phyloP scores from a whole-genome alignment of 2,329 filamentous ascomycete species.

The Fusarium coffeatum region DNA sequence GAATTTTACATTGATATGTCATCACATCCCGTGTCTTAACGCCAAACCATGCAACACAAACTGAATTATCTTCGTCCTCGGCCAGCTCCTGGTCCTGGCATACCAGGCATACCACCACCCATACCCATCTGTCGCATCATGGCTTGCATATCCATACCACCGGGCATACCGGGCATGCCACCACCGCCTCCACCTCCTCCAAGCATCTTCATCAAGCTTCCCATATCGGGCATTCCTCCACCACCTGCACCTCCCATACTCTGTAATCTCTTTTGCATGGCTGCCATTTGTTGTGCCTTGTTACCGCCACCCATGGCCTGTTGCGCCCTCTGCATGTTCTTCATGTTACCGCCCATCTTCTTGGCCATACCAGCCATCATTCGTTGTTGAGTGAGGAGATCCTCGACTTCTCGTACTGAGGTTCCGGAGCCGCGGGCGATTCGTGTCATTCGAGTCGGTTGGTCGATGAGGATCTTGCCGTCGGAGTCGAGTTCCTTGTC shows the following conservation, averaged over 20 bases:
- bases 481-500: conserved; percentile 95
- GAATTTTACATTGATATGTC: conserved; percentile 8
- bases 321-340: conserved; percentile 95
- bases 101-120: conserved; percentile 59
- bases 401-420: conserved; percentile 91
- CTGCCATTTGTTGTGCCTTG: conserved; percentile 91
- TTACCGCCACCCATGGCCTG: conserved; percentile 91
- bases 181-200: conserved; percentile 64
- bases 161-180: conserved; percentile 68
- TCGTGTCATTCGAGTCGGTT: conserved; percentile 91
- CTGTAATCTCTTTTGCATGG: conserved; percentile 95
- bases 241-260: conserved; percentile 84
- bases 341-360: conserved; percentile 98
- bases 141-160: conserved; percentile 80
- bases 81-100: conserved; percentile 48
- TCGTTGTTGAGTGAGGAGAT: conserved; percentile 94
- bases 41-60: conserved; percentile 27
- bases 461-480: conserved; percentile 91
- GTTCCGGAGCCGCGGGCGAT: conserved; percentile 92
- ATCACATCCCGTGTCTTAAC: conserved; percentile 7
- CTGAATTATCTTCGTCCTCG: conserved; percentile 49
- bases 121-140: conserved; percentile 81
- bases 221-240: conserved; percentile 83
- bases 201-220: conserved; percentile 91
- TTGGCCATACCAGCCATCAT: conserved; percentile 99